These are phyloP conservation scores for Neopestalotiopsis clavispora DNA, from an alignment of 2,329 filamentous ascomycete genomes.

Conservation along the genomic window DNA sequence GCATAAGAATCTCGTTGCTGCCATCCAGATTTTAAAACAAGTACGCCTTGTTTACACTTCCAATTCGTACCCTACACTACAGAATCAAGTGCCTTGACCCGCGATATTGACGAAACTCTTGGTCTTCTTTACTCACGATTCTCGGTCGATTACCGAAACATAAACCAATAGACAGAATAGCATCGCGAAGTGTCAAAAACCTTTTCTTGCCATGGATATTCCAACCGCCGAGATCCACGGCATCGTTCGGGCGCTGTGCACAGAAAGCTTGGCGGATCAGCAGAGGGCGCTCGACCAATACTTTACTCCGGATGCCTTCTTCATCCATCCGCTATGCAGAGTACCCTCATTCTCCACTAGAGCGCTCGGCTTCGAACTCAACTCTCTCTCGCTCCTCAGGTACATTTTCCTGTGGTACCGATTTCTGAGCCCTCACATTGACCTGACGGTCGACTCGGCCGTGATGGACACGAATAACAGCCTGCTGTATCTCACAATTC, in stretches of 20 bases:
- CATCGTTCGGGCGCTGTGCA: slow-evolving; percentile 72
- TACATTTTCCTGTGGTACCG: slow-evolving; percentile 85
- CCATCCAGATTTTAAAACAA: no score
- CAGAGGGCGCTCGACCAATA: slow-evolving; percentile 69
- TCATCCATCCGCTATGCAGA: slow-evolving; percentile 79
- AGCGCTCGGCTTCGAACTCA: slow-evolving; percentile 44
- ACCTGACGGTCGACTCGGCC: slow-evolving; percentile 67
- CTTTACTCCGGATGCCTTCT: slow-evolving; percentile 74
- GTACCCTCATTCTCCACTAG: slow-evolving; percentile 59
- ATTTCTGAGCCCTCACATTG: slow-evolving; percentile 76
- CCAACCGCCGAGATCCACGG: slow-evolving; percentile 63
- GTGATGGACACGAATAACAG: slow-evolving; percentile 70
- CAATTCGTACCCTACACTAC: no score
- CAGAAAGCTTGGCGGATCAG: slow-evolving; percentile 71
- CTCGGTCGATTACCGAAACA: no score
- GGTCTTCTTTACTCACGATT: background rate
- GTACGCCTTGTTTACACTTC: no score
- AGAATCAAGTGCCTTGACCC: no score
- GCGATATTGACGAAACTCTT: background rate
- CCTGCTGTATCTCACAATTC: slow-evolving; percentile 75
- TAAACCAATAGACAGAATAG: no score
- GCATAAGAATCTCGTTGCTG: no score
- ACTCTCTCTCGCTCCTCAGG: slow-evolving; percentile 70
- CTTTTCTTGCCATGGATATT: slow-evolving; percentile 19
- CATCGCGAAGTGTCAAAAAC: background rate